A percentile compares a stretch with the other conserved stretches of the same genome.
These are phyloP conservation scores for Lepidium campestre DNA, from an alignment of 441 rosid genomes.

Conservation along the genomic window DNA sequence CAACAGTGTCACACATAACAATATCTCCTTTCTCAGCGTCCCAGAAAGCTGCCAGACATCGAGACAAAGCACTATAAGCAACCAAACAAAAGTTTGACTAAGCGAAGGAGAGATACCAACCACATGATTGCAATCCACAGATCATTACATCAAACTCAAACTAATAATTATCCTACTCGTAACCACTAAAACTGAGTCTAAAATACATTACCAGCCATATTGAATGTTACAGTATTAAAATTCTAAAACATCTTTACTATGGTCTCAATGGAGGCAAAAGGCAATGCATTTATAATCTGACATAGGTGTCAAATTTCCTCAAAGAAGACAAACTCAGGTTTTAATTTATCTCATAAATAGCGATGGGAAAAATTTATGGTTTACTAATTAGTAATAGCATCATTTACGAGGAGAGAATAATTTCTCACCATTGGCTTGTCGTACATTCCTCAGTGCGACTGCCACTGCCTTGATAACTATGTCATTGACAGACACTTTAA, in stretches of 20 bases:
- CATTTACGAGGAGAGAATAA: constrained; percentile 1
- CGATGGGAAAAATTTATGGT: neutral
- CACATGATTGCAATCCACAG: neutral
- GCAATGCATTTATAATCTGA: neutral
- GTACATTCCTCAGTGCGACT: constrained; percentile 72
- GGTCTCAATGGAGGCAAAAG: neutral
- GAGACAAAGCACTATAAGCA: constrained; percentile 22
- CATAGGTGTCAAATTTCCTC: neutral
- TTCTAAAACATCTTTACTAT: neutral
- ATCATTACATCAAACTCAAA: constrained; percentile 8
- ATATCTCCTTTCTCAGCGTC: constrained; percentile 67
- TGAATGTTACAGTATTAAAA: neutral
- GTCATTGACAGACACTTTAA: constrained; percentile 92
- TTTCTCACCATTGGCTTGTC: constrained; percentile 88
- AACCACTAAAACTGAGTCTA: constrained; percentile 3
- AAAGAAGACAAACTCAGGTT: neutral
- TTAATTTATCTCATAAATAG: constrained; percentile 5
- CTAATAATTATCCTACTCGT: neutral
- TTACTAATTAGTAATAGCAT: neutral
- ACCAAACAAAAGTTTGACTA: constrained; percentile 9
- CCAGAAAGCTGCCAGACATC: constrained; percentile 74
- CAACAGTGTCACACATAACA: constrained; percentile 63
- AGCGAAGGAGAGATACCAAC: neutral
- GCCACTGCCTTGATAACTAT: constrained; percentile 95
- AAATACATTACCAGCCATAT: neutral